phyloP scores from a whole-genome alignment of 352 stramenopile genomes.

The Pythium sp. region DNA sequence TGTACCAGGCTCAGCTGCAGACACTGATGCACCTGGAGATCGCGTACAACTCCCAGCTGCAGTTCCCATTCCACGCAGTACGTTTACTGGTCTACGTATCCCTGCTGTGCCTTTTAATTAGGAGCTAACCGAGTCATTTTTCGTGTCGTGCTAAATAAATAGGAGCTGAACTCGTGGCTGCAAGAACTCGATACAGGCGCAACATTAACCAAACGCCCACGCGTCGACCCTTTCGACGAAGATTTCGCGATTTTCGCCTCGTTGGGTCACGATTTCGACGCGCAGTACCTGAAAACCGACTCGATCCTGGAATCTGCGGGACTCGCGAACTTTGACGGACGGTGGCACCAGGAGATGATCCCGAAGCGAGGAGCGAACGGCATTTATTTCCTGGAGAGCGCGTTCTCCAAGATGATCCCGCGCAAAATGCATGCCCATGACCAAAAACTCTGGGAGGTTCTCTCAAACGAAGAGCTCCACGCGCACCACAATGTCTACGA shows the following conservation, averaged over 20 bases:
- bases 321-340: slow-evolving; percentile 24
- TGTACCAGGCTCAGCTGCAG: slow-evolving; percentile 5
- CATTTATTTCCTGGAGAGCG: slow-evolving; percentile 20
- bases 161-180: background rate
- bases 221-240: slow-evolving; percentile 6
- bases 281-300: slow-evolving; percentile 26
- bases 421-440: background rate
- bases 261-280: slow-evolving; percentile 16
- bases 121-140: no score
- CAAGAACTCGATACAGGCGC: background rate
- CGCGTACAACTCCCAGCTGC: background rate
- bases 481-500: background rate
- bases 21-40: background rate
- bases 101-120: background rate
- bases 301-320: slow-evolving; percentile 23
- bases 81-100: background rate
- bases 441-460: background rate
- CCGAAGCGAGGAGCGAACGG: background rate
- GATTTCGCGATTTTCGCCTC: slow-evolving; percentile 23
- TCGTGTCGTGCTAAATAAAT: background rate
- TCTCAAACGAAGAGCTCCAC: background rate
- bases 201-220: slow-evolving; percentile 1
- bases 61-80: slow-evolving; percentile 1
- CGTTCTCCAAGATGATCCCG: background rate
- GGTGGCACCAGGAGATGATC: background rate